Conservation (phyloP, 2,329 filamentous ascomycete genomes). For the Penicillium carneum region DNA sequence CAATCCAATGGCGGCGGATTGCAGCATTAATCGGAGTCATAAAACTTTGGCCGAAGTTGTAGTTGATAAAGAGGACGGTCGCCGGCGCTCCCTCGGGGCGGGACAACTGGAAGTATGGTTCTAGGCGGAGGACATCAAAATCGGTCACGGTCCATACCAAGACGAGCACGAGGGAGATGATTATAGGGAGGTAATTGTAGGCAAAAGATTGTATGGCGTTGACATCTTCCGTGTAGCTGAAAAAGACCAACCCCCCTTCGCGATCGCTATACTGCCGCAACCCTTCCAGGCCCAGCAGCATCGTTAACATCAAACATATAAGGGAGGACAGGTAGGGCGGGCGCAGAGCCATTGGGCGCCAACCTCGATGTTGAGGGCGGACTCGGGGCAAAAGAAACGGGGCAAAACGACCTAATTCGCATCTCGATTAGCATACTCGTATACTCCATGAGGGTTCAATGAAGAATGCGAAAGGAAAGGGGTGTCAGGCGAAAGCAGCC, state of each 20-base stretch:
- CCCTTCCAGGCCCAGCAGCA: slow-evolving; percentile 39
- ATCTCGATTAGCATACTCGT: slow-evolving; percentile 7
- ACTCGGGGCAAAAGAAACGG: slow-evolving; percentile 2
- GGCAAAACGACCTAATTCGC: slow-evolving; percentile 6
- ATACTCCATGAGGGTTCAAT: not conserved
- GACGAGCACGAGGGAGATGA: slow-evolving; percentile 56
- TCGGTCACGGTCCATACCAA: slow-evolving; percentile 59
- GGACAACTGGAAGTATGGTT: slow-evolving; percentile 57
- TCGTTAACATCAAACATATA: slow-evolving; percentile 34
- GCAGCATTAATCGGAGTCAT: slow-evolving; percentile 44
- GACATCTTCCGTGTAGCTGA: slow-evolving; percentile 41
- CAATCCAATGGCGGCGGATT: slow-evolving; percentile 44
- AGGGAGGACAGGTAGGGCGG: slow-evolving; percentile 40
- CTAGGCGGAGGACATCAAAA: slow-evolving; percentile 59
- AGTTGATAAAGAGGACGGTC: slow-evolving; percentile 46
- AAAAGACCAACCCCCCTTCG: slow-evolving; percentile 41
- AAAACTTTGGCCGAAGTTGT: slow-evolving; percentile 48
- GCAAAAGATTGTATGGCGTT: slow-evolving; percentile 40
- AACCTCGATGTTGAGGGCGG: slow-evolving; percentile 29
- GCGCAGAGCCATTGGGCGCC: slow-evolving; percentile 46
- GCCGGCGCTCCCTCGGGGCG: slow-evolving; percentile 44
- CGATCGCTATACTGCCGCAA: slow-evolving; percentile 42
- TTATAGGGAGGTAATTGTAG: slow-evolving; percentile 53
- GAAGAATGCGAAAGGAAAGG: not conserved
- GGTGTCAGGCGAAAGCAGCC: not conserved